Conservation (phyloP, 352 stramenopile genomes). For the Phytopythium helicoides region DNA sequence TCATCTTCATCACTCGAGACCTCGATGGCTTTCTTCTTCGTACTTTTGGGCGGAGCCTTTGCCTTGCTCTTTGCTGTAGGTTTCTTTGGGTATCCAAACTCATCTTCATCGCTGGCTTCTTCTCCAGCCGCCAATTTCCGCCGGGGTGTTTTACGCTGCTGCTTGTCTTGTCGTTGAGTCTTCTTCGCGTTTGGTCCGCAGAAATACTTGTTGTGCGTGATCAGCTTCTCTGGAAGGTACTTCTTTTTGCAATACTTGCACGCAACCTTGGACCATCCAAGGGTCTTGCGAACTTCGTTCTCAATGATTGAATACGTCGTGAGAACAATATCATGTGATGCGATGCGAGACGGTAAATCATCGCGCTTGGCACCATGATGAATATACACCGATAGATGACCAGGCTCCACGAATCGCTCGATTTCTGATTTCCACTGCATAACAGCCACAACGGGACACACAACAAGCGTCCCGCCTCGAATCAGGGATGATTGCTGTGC, state of each 20-base stretch:
- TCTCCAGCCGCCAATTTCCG: slow-evolving; percentile 63
- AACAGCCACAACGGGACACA: slow-evolving; percentile 96
- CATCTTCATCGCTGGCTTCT: slow-evolving; percentile 45
- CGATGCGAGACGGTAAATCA: slow-evolving; percentile 71
- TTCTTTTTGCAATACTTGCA: slow-evolving; percentile 96
- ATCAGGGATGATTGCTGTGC: slow-evolving; percentile 8
- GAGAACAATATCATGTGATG: slow-evolving; percentile 97
- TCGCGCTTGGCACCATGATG: slow-evolving; percentile 95
- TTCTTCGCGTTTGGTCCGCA: slow-evolving; percentile 95
- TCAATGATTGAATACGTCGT: slow-evolving; percentile 98
- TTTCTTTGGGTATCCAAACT: slow-evolving; percentile 64
- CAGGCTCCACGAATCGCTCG: slow-evolving; percentile 90
- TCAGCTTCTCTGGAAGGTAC: slow-evolving; percentile 93
- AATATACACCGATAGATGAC: slow-evolving; percentile 92
- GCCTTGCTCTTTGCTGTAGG: slow-evolving; percentile 30
- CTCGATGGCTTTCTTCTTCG: slow-evolving; percentile 32
- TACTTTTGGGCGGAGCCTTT: slow-evolving; percentile 16
- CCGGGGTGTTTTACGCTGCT: slow-evolving; percentile 59
- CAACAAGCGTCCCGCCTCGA: slow-evolving; percentile 92
- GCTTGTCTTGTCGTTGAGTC: slow-evolving; percentile 90
- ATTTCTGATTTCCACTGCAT: slow-evolving; percentile 93
- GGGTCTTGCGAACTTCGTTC: slow-evolving; percentile 85
- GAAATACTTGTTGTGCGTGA: slow-evolving; percentile 97
- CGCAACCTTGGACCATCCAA: slow-evolving; percentile 68
- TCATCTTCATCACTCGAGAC: slow-evolving; percentile 24